Base-by-base conservation (phyloP, 345 rosid genomes). In the Eucalyptus tenuipes region DNA sequence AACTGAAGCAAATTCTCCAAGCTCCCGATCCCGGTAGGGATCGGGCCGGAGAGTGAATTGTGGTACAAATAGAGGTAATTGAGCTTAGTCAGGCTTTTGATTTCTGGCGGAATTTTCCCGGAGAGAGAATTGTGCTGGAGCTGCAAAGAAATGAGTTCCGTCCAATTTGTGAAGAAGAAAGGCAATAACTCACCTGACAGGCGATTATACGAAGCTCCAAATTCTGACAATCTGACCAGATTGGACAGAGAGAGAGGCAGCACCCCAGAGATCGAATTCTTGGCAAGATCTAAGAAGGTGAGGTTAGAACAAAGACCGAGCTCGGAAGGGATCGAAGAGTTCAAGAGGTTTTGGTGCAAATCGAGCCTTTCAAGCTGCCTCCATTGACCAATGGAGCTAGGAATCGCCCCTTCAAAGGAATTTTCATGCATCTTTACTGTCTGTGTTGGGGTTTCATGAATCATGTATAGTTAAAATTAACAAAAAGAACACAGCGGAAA, bases 281-380 rank as follows among this genome's bases (percentile, higher is more conserved):
- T 45, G 15, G 95, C 96, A 66, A 95, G 88, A 37, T 93, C 95
- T 90, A 94, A 79, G 89, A 29, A 91, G 17, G 93, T 90, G 86
- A 95, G 95, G 82, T 93, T 92, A 16, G 91, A 88, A 85, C 96
- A 95, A 25, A 90, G 87, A 25, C 98, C 96, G 81, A 96, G 91
- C 90, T 95, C 94, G 24, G 92, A 55, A 87, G 96, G 98, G 75
- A 95, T 90, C 7, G 95, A 87, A 4, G 93, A 93, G 86, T 95
- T 93, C 68, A 95, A 91, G 86, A 37, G 20, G 89, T 91, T 95
- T 12, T 7, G 79, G 37, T 87, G 86, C n/a, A 95, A 93, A 85
- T 95, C 94, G 55, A 95, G 93, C 33, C 0, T 6, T 85, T 88
- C 86, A 40, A 95, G 94, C 85, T 88, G 89, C 91, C 71, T 89